Evolutionary conservation across 176 grass and related monocot species (phyloP).

Genomic region (Lolium perenne): DNA sequence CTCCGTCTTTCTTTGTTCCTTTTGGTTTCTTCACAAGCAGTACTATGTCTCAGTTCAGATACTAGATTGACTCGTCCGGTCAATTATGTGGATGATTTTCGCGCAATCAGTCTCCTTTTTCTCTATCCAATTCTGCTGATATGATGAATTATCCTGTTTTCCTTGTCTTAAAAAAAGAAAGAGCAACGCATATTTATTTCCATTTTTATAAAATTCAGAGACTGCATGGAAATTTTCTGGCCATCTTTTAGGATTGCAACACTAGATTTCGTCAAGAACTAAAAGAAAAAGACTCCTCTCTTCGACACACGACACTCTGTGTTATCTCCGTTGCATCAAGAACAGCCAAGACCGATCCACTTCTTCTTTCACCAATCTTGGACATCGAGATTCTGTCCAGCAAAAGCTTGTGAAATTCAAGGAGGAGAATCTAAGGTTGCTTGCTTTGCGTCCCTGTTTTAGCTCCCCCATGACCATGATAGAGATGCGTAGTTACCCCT

Average conservation of each 20-base stretch:
- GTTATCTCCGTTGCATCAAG: conserved; percentile 29
- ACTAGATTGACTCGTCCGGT: conserved; percentile 29
- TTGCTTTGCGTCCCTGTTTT: conserved; percentile 38
- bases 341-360: background rate
- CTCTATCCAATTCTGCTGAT: background rate
- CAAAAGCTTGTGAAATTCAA: background rate
- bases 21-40: background rate
- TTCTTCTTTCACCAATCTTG: background rate
- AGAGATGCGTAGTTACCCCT: background rate
- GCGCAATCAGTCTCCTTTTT: background rate
- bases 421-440: conserved; percentile 41
- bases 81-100: conserved; percentile 13
- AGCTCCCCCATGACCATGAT: conserved; percentile 5
- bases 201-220: background rate
- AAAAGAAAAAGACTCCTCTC: background rate
- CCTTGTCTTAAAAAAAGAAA: background rate
- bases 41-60: conserved; percentile 28
- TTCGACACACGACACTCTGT: background rate
- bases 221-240: conserved; percentile 7
- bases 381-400: background rate
- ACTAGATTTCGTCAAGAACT: background rate
- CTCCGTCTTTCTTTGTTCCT: background rate
- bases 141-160: background rate
- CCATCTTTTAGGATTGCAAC: background rate
- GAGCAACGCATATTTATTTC: background rate